Base-by-base conservation (phyloP, 495 filamentous ascomycete genomes). In the Podospora sp. region DNA sequence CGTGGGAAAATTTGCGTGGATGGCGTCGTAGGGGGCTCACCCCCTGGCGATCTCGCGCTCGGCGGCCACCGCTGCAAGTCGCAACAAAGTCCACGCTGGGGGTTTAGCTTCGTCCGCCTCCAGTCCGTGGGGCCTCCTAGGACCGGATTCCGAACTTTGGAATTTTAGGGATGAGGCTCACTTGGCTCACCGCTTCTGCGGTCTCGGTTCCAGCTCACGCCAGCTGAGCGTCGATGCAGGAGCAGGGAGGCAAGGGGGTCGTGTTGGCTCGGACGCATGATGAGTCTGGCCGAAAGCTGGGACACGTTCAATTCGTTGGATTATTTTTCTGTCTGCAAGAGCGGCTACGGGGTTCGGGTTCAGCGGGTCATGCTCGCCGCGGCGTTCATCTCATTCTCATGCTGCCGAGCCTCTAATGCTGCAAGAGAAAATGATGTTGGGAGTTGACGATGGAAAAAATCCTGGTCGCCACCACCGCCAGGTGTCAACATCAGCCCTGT, bases 211-310 rank as follows among this genome's bases (percentile, higher is more conserved):
- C 25, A 26, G 36, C 14, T 20, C 33, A n/a, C n/a, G n/a, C n/a
- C 21, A 40, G 36, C 59, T 49, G 59, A 33, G 58, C 58, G 36
- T 18, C 21, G 59, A 62, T 62, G 59, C 59, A 62, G 59, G 59
- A 62, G 59, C 59, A 62, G 59, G 59, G 59, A 36, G 29, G 8
- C 52, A 26, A 55, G 40, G 40, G 40, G 40, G 40, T 33, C 29
- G 29, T 46, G 40, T 46, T 46, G 5, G 40, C 40, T 46, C 40
- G 40, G 40, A 46, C 40, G 40, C 40, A 61, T 16, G 6, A 35
- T 29, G 21, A 29, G 20, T 40, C 26, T 33, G 4, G 59, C 59
- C 29, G 29, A 49, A n/a, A 36, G 20, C 14, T 62, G 58, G 16
- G 40, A 46, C 40, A 56, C 14, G n/a, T 27, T 20, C 25, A 18